Evolutionary conservation across 2,329 filamentous ascomycete species (phyloP).

Genomic region (Colletotrichum shisoi): DNA sequence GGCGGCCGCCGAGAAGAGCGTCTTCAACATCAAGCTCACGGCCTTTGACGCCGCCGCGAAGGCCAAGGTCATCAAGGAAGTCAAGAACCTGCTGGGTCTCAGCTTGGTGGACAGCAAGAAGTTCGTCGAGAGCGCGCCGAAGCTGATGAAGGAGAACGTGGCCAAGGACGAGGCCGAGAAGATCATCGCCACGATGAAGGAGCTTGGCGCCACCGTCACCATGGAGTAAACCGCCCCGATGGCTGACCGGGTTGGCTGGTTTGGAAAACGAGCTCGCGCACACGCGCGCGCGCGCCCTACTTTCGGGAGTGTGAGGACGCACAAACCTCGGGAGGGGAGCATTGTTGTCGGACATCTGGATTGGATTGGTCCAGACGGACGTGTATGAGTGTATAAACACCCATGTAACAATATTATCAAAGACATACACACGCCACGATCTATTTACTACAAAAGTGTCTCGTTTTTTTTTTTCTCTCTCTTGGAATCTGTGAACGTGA

Average conservation of each 20-base stretch:
- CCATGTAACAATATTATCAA: constrained; percentile 47
- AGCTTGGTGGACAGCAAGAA: constrained; percentile 99
- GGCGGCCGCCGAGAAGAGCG: constrained; percentile 90
- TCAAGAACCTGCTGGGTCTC: constrained; percentile 94
- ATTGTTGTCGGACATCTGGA: constrained; percentile 34
- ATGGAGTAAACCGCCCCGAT: constrained; percentile 76
- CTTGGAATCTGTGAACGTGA: neutral
- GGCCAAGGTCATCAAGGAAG: constrained; percentile 99
- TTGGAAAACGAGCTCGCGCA: constrained; percentile 7
- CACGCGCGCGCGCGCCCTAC: neutral
- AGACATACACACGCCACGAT: constrained; percentile 39
- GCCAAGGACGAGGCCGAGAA: constrained; percentile 99
- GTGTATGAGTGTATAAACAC: constrained; percentile 45
- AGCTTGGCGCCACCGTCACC: constrained; percentile 82
- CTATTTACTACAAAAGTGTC: neutral
- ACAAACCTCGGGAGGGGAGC: constrained; percentile 20
- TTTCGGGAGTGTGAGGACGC: constrained; percentile 12
- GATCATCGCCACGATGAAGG: constrained; percentile 95
- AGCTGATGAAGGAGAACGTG: constrained; percentile 98
- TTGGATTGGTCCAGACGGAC: constrained; percentile 36
- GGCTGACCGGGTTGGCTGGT: constrained; percentile 6
- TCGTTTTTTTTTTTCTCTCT: neutral
- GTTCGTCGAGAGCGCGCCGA: constrained; percentile 97
- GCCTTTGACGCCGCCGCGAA: constrained; percentile 88
- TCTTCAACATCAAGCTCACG: constrained; percentile 95